These are phyloP conservation scores for Plantago elongata DNA, from an alignment of 257 asterid genomes.

Conservation along the genomic window DNA sequence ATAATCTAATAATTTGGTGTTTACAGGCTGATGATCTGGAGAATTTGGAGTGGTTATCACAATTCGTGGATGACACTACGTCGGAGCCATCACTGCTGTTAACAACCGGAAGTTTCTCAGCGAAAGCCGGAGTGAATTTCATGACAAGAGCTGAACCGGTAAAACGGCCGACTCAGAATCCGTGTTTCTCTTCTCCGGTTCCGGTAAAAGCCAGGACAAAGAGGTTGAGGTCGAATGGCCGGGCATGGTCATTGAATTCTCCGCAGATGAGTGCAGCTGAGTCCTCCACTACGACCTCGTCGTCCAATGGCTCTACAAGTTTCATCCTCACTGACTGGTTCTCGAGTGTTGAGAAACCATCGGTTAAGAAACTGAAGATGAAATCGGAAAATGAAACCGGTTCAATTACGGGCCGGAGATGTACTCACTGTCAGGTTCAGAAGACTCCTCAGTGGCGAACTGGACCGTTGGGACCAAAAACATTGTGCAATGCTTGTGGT, in stretches of 20 bases:
- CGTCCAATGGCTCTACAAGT: slow-evolving; percentile 37
- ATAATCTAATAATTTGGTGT: too few relatives aligned
- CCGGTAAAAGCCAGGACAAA: slow-evolving; percentile 49
- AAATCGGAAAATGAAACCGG: slow-evolving; percentile 38
- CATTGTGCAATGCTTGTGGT: slow-evolving; percentile 80
- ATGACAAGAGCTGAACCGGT: slow-evolving; percentile 31
- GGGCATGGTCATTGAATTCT: slow-evolving; percentile 42
- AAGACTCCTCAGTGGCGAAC: slow-evolving; percentile 90
- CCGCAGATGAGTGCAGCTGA: slow-evolving; percentile 36
- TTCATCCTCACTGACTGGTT: slow-evolving; percentile 26
- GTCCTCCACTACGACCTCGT: slow-evolving; percentile 42
- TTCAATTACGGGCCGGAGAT: slow-evolving; percentile 45
- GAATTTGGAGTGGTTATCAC: slow-evolving; percentile 79
- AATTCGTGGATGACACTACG: slow-evolving; percentile 63
- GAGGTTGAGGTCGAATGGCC: slow-evolving; percentile 37
- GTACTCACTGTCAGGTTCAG: slow-evolving; percentile 71
- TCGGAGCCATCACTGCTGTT: slow-evolving; percentile 39
- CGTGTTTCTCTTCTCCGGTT: slow-evolving; percentile 33
- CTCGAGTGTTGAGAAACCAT: slow-evolving; percentile 38
- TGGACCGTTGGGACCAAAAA: slow-evolving; percentile 79
- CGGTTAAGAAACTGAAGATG: slow-evolving; percentile 50
- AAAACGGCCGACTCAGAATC: slow-evolving; percentile 26
- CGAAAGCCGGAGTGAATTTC: slow-evolving; percentile 23
- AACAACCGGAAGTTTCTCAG: slow-evolving; percentile 37
- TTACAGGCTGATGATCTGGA: slow-evolving; percentile 71